Evolutionary conservation across 257 asterid genomes (phyloP).

Genomic region (Nicotiana noctiflora): DNA sequence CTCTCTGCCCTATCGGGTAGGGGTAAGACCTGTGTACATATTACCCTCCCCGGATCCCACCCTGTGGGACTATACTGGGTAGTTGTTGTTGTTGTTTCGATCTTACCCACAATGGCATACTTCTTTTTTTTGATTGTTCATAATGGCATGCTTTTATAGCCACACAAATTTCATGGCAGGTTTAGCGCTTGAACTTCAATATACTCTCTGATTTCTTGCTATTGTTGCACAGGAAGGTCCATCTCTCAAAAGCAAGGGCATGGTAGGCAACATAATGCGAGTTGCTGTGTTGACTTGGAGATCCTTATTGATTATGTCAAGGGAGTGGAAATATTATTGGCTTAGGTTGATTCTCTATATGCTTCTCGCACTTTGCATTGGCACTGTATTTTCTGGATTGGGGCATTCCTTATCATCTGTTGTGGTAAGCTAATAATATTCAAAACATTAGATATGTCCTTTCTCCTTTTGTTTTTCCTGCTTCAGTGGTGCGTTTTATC

Average conservation of each 20-base stretch:
- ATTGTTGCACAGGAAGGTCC: conserved; percentile 71
- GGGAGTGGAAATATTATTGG: conserved; percentile 99
- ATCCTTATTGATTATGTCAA: conserved; percentile 91
- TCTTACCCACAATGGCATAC: not conserved
- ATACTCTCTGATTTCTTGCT: conserved; percentile 6
- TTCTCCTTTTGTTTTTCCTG: not conserved
- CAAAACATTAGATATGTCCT: not conserved
- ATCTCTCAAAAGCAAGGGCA: conserved; percentile 80
- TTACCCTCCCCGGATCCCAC: too few species aligned
- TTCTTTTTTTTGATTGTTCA: too few species aligned
- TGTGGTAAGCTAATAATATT: conserved; percentile 47
- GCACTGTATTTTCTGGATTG: conserved; percentile 80
- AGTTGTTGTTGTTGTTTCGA: too few species aligned
- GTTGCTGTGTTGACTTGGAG: conserved; percentile 91
- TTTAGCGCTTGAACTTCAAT: not conserved
- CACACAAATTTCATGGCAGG: not conserved
- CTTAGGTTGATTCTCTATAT: conserved; percentile 77
- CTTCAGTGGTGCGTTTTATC: not conserved
- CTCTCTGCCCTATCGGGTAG: too few species aligned
- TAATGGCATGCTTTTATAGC: not conserved
- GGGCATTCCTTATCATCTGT: conserved; percentile 97
- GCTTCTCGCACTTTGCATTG: conserved; percentile 72
- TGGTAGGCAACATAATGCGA: conserved; percentile 49
- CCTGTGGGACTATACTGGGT: too few species aligned
- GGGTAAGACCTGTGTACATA: too few species aligned